These are phyloP conservation scores for Petunia hybrid DNA, from an alignment of 305 asterid species.

Conservation along the genomic window DNA sequence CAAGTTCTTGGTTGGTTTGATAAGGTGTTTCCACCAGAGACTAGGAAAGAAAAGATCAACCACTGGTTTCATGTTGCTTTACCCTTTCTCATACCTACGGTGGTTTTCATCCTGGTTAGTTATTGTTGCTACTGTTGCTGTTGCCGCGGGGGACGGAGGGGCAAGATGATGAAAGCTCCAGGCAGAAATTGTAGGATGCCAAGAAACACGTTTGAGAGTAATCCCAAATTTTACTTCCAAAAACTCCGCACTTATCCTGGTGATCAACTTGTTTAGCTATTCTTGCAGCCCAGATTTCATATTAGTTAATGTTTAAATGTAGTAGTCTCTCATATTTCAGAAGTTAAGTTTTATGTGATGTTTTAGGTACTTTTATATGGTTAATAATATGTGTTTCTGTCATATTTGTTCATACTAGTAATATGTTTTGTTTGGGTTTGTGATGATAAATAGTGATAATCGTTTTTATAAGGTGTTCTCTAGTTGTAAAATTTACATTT, in stretches of 20 bases:
- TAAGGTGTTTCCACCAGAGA: slow-evolving; percentile 50
- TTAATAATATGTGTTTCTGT: neutral
- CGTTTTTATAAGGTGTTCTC: neutral
- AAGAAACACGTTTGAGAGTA: slow-evolving; percentile 26
- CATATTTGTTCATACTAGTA: neutral
- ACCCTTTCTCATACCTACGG: neutral
- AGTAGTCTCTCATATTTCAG: too few species aligned
- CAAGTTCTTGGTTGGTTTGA: slow-evolving; percentile 44
- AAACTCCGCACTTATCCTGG: slow-evolving; percentile 31
- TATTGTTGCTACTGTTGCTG: slow-evolving; percentile 5
- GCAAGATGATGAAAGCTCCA: slow-evolving; percentile 39
- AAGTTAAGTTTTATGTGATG: neutral
- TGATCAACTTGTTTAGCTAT: slow-evolving; percentile 13
- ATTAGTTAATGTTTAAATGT: too few species aligned
- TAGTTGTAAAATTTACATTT: too few species aligned
- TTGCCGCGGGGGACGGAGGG: neutral
- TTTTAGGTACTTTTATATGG: neutral
- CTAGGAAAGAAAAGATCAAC: slow-evolving; percentile 46
- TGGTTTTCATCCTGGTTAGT: neutral
- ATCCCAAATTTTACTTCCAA: slow-evolving; percentile 25
- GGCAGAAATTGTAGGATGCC: slow-evolving; percentile 32
- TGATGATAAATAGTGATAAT: neutral
- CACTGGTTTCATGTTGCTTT: slow-evolving; percentile 25
- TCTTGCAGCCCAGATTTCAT: neutral
- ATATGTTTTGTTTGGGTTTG: neutral